Conservation (phyloP, 129 eudicot species). For the Heracleum sosnowskyi region DNA sequence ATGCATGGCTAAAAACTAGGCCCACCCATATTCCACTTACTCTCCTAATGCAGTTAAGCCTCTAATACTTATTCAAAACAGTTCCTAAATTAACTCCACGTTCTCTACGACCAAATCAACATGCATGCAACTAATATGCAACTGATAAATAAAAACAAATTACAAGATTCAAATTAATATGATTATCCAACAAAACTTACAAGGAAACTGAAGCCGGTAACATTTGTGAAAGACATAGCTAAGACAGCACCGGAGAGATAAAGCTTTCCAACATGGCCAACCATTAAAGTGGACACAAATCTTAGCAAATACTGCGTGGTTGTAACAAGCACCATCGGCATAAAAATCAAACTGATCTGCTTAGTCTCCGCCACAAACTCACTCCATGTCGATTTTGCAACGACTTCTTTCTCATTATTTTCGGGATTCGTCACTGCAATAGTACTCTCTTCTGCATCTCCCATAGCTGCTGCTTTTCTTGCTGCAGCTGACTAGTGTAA, state of each 20-base stretch:
- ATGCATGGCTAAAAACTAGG: too few relatives aligned
- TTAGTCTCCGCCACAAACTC: background rate
- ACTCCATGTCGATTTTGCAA: constrained; percentile 6
- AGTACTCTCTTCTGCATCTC: background rate
- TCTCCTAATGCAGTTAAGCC: too few relatives aligned
- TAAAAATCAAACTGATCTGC: background rate
- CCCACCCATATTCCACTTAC: too few relatives aligned
- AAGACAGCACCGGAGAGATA: background rate
- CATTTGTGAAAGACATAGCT: constrained; percentile 1
- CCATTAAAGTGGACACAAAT: constrained; percentile 2
- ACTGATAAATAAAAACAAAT: too few relatives aligned
- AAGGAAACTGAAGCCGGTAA: constrained; percentile 12
- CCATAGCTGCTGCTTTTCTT: background rate
- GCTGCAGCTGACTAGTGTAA: too few relatives aligned
- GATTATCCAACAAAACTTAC: too few relatives aligned
- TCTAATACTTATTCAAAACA: too few relatives aligned
- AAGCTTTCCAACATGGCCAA: constrained; percentile 10
- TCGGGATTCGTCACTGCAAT: too few relatives aligned
- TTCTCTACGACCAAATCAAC: too few relatives aligned
- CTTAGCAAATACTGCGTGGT: background rate
- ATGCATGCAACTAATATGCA: too few relatives aligned
- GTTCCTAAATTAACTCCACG: too few relatives aligned
- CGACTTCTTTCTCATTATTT: background rate
- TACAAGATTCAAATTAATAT: too few relatives aligned
- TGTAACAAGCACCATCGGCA: background rate